Evolutionary conservation across 179 eudicot genomes (phyloP), one percentile per base, ranked within the genome.

Genomic region (Silene coronaria): DNA sequence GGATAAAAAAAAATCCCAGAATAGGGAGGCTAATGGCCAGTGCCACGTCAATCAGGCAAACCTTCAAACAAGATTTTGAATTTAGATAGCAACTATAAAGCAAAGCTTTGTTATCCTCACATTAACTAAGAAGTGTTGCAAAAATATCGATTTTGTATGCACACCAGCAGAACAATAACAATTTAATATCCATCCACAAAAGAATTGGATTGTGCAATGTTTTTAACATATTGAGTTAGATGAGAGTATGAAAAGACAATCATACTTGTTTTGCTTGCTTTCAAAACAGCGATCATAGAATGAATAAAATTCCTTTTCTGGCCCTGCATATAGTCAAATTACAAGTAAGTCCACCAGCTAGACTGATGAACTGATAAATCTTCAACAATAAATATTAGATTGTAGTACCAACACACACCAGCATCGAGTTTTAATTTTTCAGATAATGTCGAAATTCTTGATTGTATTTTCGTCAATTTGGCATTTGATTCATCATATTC

Each of bases 281-380:
- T 96, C 97, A 63, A 93, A 90, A 82, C 99, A 93, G 75, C 87
- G 93, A 73, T 87, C 90, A 80, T 93, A 88, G 72, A 96, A 90
- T 75, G 97, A 89, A 79, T 89, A 91, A 78, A 93, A 96, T 79
- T 91, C 92, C 88, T 88, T 91, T 67, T 91, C 98, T 4, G 90
- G 92, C 61, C 99, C 99, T 96, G 91, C 53, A 82, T 74, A 62
- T 12, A 45, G 65, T 68, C 75, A 66, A 74, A 67, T 48, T 77
- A 75, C 66, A 22, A 64, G 36, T 59, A 46, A 65, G 5, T 36
- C 59, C 55, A 48, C 11, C 7, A 24, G 46, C 36, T 61, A 46
- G 64, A 80, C 71, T 30, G 27, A 16, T 67, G 57, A 70, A 28
- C 60, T 24, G 60, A 60, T 26, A 23, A 2, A 36, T 69, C 23